Base-by-base conservation (phyloP, 129 eudicot species). In the Tagetes erecta region DNA sequence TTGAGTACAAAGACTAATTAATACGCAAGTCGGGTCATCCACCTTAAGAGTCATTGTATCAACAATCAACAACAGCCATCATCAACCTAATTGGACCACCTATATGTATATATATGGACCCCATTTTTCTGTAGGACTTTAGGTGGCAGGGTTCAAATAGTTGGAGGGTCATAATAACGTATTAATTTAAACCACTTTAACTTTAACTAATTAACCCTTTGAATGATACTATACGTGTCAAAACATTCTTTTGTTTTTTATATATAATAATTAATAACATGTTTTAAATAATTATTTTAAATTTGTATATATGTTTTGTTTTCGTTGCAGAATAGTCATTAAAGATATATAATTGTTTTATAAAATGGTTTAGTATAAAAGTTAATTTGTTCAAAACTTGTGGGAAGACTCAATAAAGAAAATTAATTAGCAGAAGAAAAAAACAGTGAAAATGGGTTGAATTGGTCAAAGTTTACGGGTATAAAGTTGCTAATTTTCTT, bases 1-100 rank as follows among this genome's bases (percentile, higher is more conserved):
- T 42, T 76, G 68, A 51, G 49, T 57, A 12, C 5, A 31, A 40
- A 68, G 70, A 46, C 50, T 64, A 68, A 11, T 35, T 68, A 68
- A 12, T 68, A 38, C 62, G 68, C 49, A 76, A 67, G 60, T 76
- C 46, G 64, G 47, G 67, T 44, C 42, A 35, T 67, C 72, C 31
- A 75, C 44, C 6, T 62, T 7, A 27, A 51, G 8, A 65, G 80
- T 76, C 80, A 50, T 34, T 36, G 80, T 72, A 72, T 72, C 51
- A 71, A 71, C 49, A 39, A 31, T 71, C 65, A 72, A 40, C 41
- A 57, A 34, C 36, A 51, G 66, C 66, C 36, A 20, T 20, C 27
- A 20, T 20, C 52, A 75, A 59, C 14, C 64, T 53, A 62, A 62
- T 1, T 11, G 44, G 67, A 62, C 67, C 67, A 62, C 67, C n/a